phyloP scores from a whole-genome alignment of 257 asterid genomes.

The Solanum corneliomulleri region DNA sequence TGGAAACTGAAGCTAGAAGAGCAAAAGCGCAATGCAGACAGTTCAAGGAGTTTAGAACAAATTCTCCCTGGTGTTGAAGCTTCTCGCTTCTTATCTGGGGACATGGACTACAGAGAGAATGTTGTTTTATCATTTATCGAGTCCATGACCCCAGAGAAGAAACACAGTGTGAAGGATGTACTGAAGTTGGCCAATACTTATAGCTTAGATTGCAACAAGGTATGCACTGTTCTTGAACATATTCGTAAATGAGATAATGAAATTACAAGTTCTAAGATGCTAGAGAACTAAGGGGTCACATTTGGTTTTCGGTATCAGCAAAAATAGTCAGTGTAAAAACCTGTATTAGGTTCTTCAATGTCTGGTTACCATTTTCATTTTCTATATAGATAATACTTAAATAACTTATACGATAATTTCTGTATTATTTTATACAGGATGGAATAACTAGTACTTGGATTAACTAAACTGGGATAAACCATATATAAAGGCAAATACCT shows the following conservation, averaged over 20 bases:
- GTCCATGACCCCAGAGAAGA: conserved; percentile 65
- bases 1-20: conserved; percentile 93
- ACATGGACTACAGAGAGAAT: conserved; percentile 59
- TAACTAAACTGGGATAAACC: neutral
- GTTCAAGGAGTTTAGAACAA: conserved; percentile 80
- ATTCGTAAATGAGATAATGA: neutral
- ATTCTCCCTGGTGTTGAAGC: conserved; percentile 88
- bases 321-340: neutral
- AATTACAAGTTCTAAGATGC: neutral
- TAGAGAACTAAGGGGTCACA: neutral
- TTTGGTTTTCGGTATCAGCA: neutral
- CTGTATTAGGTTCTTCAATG: neutral
- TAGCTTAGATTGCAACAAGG: conserved; percentile 65
- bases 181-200: conserved; percentile 51
- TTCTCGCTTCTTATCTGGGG: conserved; percentile 74
- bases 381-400: neutral
- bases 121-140: conserved; percentile 62
- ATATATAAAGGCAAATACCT: neutral
- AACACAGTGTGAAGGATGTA: conserved; percentile 54
- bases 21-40: conserved; percentile 72
- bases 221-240: conserved; percentile 10
- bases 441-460: neutral
- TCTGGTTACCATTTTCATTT: neutral
- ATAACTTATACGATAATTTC: neutral
- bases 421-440: neutral